Base-by-base conservation (phyloP, 305 asterid genomes). In the Plantago coronopus region DNA sequence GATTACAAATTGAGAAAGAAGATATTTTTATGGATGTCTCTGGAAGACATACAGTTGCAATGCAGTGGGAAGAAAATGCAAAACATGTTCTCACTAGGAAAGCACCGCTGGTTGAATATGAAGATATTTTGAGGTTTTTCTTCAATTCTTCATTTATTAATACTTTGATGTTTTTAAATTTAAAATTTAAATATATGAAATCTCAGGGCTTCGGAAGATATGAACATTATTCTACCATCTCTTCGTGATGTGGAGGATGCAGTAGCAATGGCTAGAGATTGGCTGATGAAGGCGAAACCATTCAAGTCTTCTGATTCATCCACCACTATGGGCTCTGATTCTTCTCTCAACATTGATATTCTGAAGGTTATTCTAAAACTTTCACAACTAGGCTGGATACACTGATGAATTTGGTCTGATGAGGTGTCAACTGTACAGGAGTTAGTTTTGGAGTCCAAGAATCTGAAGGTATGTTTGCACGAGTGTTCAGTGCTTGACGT, bases 1-100 rank as follows among this genome's bases (percentile, higher is more conserved):
- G 97, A 72, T 72, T 86, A 66, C 97, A 84, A 77, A 82, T 91
- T 72, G 89, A 81, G 74, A 77, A 79, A 68, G 98, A 91, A 83
- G 81, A 84, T 70, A 64, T 79, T 43, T 91, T 91, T 67, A 50
- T 77, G 70, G 86, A 79, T 72, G 74, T 89, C 54, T 80, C 83
- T 58, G 67, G 66, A 59, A 76, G 77, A 57, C 78, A 72, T 53
- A 77, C 76, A 15, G 55, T 61, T 69, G 94, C 89, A 57, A 17
- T 72, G 68, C 44, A 59, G 61, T 86, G 90, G 89, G 97, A 91
- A 74, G 89, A 82, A 64, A 81, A 79, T 66, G 96, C 95, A 51
- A 81, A 76, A 61, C 62, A 65, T 51, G 56, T 79, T 70, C 89
- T 91, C 55, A 75, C 72, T 61, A 71, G 64, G 27, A 72, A 70